Base-by-base conservation (phyloP, 1,284 basidiomycete species). In the Apiotrichum porosum region DNA sequence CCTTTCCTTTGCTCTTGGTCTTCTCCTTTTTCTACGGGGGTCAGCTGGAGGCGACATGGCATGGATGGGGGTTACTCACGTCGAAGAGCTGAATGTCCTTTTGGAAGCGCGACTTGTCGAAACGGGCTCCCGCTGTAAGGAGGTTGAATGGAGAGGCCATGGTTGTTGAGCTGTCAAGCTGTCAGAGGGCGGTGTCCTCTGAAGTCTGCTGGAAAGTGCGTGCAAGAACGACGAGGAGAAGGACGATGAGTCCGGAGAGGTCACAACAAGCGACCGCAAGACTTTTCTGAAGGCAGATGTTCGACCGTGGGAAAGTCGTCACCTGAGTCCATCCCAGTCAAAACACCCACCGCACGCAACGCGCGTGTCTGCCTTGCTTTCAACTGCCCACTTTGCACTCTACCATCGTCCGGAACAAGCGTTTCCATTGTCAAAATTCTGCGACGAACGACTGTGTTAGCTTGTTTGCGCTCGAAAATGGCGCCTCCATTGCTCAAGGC, bases 71-170 rank as follows among this genome's bases (percentile, higher is more conserved):
- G 37, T n/a, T n/a, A 60, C 78, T 30, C 60, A 86, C 85, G 32
- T 46, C 46, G 72, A 95, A 94, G 4, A 90, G 72, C 23, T 80
- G 72, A 17, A 88, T 78, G 66, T 93, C 88, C 1, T 75, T 71
- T 57, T 81, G 77, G 70, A 89, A 93, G 26, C 81, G 77, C 23
- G 77, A 78, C 72, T 86, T 90, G 78, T 93, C 81, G 61, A 94
- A 94, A 49, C 75, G 79, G 12, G 78, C 78, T 38, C 86, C 86
- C 17, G 85, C 78, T 33, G 86, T 86, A 17, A 90, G 79, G 21
- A 88, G 69, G 58, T 83, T 84, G 66, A 90, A 90, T 19, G 85
- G 79, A 1, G 70, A 66, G n/a, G 63, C 54, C 66, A 69, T 67
- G 28, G 22, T 52, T 37, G 4, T 4, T 31, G 39, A 13, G 30